Conservation (phyloP, 164 flowering plant genomes). For the Sextonia rubra region DNA sequence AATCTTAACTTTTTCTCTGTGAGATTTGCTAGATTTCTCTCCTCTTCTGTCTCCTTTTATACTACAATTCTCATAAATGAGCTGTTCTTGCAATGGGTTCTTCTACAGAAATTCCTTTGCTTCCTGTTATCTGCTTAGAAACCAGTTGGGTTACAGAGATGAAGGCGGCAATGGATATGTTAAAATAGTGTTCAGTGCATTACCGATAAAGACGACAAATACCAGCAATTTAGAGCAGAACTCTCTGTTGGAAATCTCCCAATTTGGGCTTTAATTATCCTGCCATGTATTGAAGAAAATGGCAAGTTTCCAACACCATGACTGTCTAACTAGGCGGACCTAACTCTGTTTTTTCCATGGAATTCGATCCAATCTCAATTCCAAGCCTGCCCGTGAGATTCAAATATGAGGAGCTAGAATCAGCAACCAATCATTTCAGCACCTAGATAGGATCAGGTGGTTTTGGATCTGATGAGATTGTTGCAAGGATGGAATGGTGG, state of each 20-base stretch:
- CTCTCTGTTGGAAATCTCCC: constrained; percentile 32
- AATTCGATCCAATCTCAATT: constrained; percentile 48
- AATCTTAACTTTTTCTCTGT: too few species aligned
- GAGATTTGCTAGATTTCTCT: too few species aligned
- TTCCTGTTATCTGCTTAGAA: constrained; percentile 50
- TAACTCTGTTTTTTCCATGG: constrained; percentile 39
- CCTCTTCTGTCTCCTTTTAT: too few species aligned
- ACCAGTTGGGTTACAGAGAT: constrained; percentile 46
- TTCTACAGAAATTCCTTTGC: constrained; percentile 56
- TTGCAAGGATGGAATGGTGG: constrained; percentile 83
- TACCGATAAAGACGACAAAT: too few species aligned
- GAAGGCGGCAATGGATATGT: constrained; percentile 44
- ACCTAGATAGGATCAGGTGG: constrained; percentile 74
- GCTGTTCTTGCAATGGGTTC: constrained; percentile 77
- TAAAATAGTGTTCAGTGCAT: constrained; percentile 24
- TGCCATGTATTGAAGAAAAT: constrained; percentile 51
- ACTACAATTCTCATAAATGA: too few species aligned
- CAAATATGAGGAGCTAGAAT: constrained; percentile 52
- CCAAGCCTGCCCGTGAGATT: constrained; percentile 78
- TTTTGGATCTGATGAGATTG: constrained; percentile 65
- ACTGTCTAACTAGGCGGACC: constrained; percentile 23
- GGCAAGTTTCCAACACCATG: constrained; percentile 7
- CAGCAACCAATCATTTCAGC: constrained; percentile 62
- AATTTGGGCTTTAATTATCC: too few species aligned
- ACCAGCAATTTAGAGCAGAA: neutral